These are phyloP conservation scores for Rhipidocladum racemiflorum DNA, from an alignment of 176 grass and related monocot species.

Conservation along the genomic window DNA sequence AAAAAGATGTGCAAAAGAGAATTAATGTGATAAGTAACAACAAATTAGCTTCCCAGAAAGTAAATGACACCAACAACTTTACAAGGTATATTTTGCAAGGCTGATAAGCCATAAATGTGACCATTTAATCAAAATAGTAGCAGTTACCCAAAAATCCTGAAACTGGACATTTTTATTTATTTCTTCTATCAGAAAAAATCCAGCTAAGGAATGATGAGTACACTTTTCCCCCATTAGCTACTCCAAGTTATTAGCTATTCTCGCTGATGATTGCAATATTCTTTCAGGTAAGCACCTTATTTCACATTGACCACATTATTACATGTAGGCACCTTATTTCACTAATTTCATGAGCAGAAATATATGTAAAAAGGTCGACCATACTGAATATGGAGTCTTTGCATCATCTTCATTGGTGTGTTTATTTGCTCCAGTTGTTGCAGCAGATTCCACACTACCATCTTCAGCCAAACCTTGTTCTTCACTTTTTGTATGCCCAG, in stretches of 20 bases:
- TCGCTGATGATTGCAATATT: not conserved
- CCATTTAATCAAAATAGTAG: not conserved
- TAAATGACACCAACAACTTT: not conserved
- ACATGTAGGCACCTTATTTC: not conserved
- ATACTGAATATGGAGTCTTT: constrained; percentile 60
- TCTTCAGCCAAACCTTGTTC: constrained; percentile 68
- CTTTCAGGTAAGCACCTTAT: not conserved
- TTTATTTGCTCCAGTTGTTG: constrained; percentile 58
- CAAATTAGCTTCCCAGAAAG: not conserved
- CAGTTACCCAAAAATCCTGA: not conserved
- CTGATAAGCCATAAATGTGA: not conserved
- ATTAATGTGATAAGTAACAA: not conserved
- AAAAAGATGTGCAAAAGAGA: not conserved
- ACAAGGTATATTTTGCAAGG: not conserved
- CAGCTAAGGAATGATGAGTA: not conserved
- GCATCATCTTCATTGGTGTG: constrained; percentile 69
- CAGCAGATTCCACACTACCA: constrained; percentile 43
- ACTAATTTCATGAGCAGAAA: not conserved
- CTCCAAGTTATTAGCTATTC: not conserved
- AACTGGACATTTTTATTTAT: not conserved
- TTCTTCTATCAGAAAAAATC: not conserved
- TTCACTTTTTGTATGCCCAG: constrained; percentile 59
- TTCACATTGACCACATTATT: not conserved
- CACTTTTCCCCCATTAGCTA: not conserved
- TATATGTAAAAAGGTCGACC: not conserved